Evolutionary conservation across 1,284 basidiomycete species (phyloP), one percentile per base, ranked within the genome.

Genomic region (Erythrobasidium hasegawianum): DNA sequence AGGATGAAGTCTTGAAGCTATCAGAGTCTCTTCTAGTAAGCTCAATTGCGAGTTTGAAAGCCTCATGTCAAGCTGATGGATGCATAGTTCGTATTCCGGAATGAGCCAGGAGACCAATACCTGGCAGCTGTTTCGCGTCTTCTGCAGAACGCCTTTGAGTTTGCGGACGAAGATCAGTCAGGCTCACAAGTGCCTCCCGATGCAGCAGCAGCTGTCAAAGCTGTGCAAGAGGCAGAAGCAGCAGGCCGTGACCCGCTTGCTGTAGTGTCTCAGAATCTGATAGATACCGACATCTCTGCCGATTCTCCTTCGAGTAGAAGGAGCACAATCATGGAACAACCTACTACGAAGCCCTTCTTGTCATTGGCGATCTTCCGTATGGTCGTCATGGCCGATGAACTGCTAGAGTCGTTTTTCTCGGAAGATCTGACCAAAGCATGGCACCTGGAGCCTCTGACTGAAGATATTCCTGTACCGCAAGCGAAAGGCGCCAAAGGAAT

Each of bases 81-180:
- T 16, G 43, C 55, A 41, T 74, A 93, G 90, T 95, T 95, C 79
- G 96, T 98, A 73, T 99, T 98, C 85, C 87, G 96, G 26, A 94
- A 88, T 77, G 96, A 99, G 79, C 84, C 94, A 14, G 95, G 96
- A 10, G 96, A 99, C 77, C 90, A 92, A 7, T 97, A 97, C 75
- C 83, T 99, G 45, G 96, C 91, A 1, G 90, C 93, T 24, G 89
- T 97, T 67, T 93, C 90, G 72, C 87, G 92, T 29, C 94, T 97
- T 77, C 94, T 97, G 86, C 87, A 92, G 38, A 97, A 97, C 74
- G 90, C 93, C 0, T 97, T 95, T 75, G 93, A 97, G 75, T 96
- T 94, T 70, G 94, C 91, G 2, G 93, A 96, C 78, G 87, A 90
- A 9, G 33, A 33, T 33, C 33, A 33, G 11, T 33, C 33, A 33